Percentiles rank a stretch among this genome's conserved stretches.
Conservation (phyloP, 345 rosid genomes). For the Moricandia moricandioides region DNA sequence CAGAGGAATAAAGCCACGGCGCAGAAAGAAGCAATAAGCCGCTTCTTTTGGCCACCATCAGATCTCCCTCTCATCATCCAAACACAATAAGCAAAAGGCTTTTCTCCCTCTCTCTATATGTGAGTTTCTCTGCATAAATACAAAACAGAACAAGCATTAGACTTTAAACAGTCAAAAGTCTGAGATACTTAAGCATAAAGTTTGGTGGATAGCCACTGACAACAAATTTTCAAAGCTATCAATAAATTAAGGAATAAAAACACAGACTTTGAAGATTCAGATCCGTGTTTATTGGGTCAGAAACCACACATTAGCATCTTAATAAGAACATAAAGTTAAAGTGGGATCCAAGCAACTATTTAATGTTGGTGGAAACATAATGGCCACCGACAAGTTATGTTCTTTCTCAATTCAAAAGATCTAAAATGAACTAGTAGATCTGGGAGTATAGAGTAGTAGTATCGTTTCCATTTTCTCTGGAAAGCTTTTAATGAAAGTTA, state of each 20-base stretch:
- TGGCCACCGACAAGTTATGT: slow-evolving; percentile 31
- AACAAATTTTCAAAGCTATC: background rate
- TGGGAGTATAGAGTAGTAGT: background rate
- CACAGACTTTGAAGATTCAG: slow-evolving; percentile 7
- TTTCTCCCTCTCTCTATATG: background rate
- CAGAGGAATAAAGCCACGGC: slow-evolving; percentile 55
- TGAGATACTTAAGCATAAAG: background rate
- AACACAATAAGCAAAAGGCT: background rate
- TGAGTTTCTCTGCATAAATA: slow-evolving; percentile 35
- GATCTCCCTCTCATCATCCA: slow-evolving; percentile 78
- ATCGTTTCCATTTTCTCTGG: background rate
- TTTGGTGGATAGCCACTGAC: slow-evolving; percentile 17
- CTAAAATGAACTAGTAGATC: slow-evolving; percentile 16
- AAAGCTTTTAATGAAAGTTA: slow-evolving; percentile 8
- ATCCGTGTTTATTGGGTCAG: slow-evolving; percentile 32
- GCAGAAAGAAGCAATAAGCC: slow-evolving; percentile 56
- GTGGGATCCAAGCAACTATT: slow-evolving; percentile 23
- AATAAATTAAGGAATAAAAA: background rate
- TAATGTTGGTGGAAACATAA: background rate
- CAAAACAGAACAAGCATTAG: slow-evolving; percentile 12
- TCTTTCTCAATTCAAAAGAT: slow-evolving; percentile 9
- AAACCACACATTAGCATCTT: slow-evolving; percentile 20
- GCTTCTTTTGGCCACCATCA: slow-evolving; percentile 85
- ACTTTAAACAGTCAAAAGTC: background rate
- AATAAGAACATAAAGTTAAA: slow-evolving; percentile 11